Conservation (phyloP, 164 flowering plant species). For the Stephania cephalantha region DNA sequence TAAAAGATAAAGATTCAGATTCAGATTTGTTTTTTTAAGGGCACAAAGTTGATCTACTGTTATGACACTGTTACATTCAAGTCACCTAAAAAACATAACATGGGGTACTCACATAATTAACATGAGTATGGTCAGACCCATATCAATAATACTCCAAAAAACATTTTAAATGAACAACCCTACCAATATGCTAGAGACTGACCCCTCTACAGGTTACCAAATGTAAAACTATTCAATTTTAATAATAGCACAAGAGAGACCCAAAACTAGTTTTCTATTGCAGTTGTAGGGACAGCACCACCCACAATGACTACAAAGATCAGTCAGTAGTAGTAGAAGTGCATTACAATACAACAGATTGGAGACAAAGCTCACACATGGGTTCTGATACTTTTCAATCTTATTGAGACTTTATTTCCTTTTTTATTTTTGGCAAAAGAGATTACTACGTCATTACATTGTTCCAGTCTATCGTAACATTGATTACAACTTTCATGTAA, state of each 20-base stretch:
- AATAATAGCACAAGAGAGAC: not conserved
- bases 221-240: not conserved
- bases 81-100: not conserved
- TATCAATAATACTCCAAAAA: not conserved
- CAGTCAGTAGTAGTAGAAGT: not conserved
- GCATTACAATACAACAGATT: constrained; percentile 3
- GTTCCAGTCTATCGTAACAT: no score
- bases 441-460: no score
- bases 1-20: no score
- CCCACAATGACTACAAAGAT: not conserved
- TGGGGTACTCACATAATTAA: not conserved
- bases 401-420: not conserved
- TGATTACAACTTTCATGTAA: no score
- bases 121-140: not conserved
- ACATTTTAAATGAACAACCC: not conserved
- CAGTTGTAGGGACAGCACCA: not conserved
- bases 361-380: not conserved
- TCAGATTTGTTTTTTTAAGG: not conserved
- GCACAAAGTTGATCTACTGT: no score
- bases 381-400: not conserved
- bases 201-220: constrained; percentile 5
- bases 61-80: no score
- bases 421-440: no score
- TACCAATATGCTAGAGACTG: not conserved
- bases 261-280: constrained; percentile 5